These are phyloP conservation scores for Phytophthora lateralis DNA, from an alignment of 352 stramenopile genomes.

Conservation along the genomic window DNA sequence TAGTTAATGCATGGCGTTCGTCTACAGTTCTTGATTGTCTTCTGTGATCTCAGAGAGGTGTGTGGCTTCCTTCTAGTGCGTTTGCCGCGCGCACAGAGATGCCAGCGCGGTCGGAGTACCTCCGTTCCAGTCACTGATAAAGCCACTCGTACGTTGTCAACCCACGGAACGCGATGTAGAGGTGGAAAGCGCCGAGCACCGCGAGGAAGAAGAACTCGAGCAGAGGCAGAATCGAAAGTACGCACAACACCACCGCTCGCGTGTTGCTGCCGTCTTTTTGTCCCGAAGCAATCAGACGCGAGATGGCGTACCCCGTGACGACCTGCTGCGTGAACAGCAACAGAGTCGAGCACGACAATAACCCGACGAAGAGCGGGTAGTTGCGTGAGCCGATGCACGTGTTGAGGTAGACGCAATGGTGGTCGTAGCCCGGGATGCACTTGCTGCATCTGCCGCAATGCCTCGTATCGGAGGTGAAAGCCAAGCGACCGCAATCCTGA, in stretches of 20 bases:
- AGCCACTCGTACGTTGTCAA: constrained; percentile 67
- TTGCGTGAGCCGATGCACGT: constrained; percentile 91
- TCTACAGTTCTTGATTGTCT: neutral
- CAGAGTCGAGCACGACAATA: constrained; percentile 63
- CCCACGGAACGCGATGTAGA: constrained; percentile 59
- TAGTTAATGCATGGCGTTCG: constrained; percentile 8
- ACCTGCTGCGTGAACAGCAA: constrained; percentile 60
- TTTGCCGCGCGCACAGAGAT: constrained; percentile 3
- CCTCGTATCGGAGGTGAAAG: constrained; percentile 39
- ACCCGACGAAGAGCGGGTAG: constrained; percentile 61
- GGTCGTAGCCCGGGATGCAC: constrained; percentile 93
- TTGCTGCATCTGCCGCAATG: constrained; percentile 95
- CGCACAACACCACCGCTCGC: constrained; percentile 32
- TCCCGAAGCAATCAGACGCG: constrained; percentile 15
- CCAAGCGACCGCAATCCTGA: constrained; percentile 33
- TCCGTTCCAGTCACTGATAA: constrained; percentile 41
- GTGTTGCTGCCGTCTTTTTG: constrained; percentile 6
- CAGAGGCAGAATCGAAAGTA: constrained; percentile 50
- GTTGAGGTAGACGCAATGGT: constrained; percentile 96
- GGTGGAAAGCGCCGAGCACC: constrained; percentile 63
- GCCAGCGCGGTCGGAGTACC: constrained; percentile 6
- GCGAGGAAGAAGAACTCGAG: constrained; percentile 67
- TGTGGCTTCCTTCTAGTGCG: constrained; percentile 7
- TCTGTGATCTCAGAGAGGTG: constrained; percentile 16
- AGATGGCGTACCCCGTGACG: constrained; percentile 52